phyloP scores from a whole-genome alignment of 2,329 filamentous ascomycete species.

The Pseudogymnoascus sp. region DNA sequence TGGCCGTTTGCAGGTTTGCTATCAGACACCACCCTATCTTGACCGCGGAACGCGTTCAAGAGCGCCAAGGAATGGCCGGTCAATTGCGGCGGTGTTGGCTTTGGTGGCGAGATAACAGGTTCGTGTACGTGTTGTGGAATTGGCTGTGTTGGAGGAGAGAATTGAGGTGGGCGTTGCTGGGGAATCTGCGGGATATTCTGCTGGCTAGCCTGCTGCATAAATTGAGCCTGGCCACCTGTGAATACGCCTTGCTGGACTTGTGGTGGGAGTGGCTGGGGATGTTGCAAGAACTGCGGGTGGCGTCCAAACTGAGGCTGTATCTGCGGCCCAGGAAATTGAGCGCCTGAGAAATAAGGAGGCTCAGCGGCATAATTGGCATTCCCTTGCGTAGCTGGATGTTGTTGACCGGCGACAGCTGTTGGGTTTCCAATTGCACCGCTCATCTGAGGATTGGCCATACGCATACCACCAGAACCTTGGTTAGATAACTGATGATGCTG shows the following conservation, averaged over 20 bases:
- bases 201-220: conserved; percentile 19
- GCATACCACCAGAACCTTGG: neutral
- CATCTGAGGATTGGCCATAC: neutral
- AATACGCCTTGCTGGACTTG: conserved; percentile 49
- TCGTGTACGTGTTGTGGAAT: conserved; percentile 24
- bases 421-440: neutral
- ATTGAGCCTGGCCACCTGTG: conserved; percentile 30
- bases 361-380: neutral
- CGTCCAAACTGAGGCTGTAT: conserved; percentile 14
- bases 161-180: conserved; percentile 2
- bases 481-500: conserved; percentile 3
- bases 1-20: conserved; percentile 14
- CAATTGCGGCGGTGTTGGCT: conserved; percentile 27
- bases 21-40: conserved; percentile 18
- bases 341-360: neutral
- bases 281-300: conserved; percentile 28
- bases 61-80: conserved; percentile 38
- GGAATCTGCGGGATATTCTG: conserved; percentile 10
- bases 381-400: neutral
- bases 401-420: neutral
- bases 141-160: conserved; percentile 16
- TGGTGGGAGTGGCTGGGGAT: conserved; percentile 37
- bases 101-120: conserved; percentile 22
- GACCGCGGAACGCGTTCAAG: conserved; percentile 37
- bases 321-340: conserved; percentile 12